These are phyloP conservation scores for Endogone sp. DNA, from an alignment of 192 early-diverging fungal genomes.

Conservation along the genomic window DNA sequence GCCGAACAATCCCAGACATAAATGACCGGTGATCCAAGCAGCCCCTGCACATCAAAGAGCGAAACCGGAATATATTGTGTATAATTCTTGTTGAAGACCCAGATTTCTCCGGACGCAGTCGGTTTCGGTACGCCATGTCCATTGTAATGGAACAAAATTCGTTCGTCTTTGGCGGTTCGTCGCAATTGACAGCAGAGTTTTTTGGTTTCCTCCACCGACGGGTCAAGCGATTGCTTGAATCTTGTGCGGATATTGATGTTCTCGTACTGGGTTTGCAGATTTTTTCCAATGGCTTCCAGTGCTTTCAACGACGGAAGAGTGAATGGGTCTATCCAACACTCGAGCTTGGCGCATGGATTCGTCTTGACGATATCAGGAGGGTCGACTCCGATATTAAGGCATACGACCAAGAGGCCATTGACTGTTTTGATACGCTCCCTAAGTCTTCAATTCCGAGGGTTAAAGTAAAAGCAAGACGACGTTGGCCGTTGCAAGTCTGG, in stretches of 20 bases:
- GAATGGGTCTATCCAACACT: constrained; percentile 95
- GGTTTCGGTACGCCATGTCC: constrained; percentile 98
- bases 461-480: not conserved
- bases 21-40: constrained; percentile 93
- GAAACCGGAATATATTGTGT: constrained; percentile 98
- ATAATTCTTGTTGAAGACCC: constrained; percentile 98
- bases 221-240: constrained; percentile 84
- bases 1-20: constrained; percentile 97
- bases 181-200: constrained; percentile 82
- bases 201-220: constrained; percentile 89
- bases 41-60: constrained; percentile 86
- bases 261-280: constrained; percentile 92
- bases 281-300: constrained; percentile 83
- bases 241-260: constrained; percentile 79
- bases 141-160: constrained; percentile 97
- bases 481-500: not conserved
- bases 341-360: constrained; percentile 80
- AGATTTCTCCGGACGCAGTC: constrained; percentile 91
- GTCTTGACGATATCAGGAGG: constrained; percentile 93
- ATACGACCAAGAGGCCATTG: constrained; percentile 82
- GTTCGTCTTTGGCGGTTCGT: constrained; percentile 85
- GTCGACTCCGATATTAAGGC: constrained; percentile 93
- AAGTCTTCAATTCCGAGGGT: not conserved
- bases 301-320: constrained; percentile 73
- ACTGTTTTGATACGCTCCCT: constrained; percentile 61